These are phyloP conservation scores for Inonotus obliquus DNA, from an alignment of 1,284 basidiomycete species.

Conservation along the genomic window DNA sequence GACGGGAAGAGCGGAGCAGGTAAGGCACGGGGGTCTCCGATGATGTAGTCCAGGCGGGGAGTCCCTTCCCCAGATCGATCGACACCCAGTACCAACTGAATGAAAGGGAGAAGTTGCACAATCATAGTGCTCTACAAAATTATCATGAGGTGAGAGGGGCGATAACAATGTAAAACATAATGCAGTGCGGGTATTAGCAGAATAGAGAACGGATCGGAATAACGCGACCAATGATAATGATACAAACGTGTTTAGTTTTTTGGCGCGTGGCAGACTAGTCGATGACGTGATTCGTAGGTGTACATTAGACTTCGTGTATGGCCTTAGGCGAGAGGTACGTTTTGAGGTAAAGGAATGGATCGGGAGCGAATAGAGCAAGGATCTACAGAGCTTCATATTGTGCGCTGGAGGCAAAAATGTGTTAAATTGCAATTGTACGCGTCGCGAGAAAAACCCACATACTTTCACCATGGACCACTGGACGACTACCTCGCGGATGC, in stretches of 20 bases:
- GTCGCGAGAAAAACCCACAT: background rate
- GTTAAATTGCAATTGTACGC: background rate
- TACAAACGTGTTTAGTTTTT: background rate
- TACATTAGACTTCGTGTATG: background rate
- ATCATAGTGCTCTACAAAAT: background rate
- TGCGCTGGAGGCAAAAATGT: background rate
- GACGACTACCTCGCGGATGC: conserved; percentile 61
- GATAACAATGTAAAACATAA: background rate
- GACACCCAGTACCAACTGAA: background rate
- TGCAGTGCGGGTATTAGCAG: background rate
- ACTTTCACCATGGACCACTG: conserved; percentile 78
- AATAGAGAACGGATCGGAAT: background rate
- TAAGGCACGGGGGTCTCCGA: background rate
- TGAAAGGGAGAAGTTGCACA: background rate
- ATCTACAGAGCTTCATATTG: background rate
- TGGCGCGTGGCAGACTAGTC: background rate
- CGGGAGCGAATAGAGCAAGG: too few relatives aligned
- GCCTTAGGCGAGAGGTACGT: background rate
- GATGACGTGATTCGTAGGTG: background rate
- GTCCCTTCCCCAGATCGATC: background rate
- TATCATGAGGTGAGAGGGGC: background rate
- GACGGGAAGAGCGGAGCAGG: background rate
- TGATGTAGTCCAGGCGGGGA: too few relatives aligned
- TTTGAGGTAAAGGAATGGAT: background rate
- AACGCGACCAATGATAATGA: background rate